A percentile compares a stretch with the other conserved stretches of the same genome.
Conservation (phyloP, 2,329 filamentous ascomycete species). For the Aspergillus puulaauensis region DNA sequence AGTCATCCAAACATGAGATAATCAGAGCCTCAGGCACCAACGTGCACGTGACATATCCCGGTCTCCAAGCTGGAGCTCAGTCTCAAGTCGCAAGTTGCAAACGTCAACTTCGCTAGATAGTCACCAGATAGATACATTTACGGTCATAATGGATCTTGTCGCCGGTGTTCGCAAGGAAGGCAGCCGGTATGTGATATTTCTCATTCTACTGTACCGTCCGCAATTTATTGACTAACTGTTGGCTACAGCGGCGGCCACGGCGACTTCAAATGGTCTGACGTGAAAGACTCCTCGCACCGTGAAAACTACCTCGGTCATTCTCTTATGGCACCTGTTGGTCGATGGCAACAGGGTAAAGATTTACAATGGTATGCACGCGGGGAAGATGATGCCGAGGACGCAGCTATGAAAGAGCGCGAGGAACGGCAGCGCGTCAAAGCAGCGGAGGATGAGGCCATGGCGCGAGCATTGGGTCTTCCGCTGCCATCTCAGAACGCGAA, state of each 20-base stretch:
- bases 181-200: slow-evolving; percentile 55
- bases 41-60: slow-evolving; percentile 22
- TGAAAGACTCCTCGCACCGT: slow-evolving; percentile 80
- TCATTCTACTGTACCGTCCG: neutral
- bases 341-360: slow-evolving; percentile 81
- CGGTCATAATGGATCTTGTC: slow-evolving; percentile 77
- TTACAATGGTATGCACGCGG: slow-evolving; percentile 65
- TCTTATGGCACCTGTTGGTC: slow-evolving; percentile 85
- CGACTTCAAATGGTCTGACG: slow-evolving; percentile 96
- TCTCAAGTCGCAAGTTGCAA: neutral
- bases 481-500: slow-evolving; percentile 66
- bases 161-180: slow-evolving; percentile 90
- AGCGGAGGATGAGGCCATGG: slow-evolving; percentile 88
- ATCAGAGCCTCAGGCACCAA: slow-evolving; percentile 17
- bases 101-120: neutral
- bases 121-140: neutral
- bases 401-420: slow-evolving; percentile 59
- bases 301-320: slow-evolving; percentile 91
- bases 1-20: slow-evolving; percentile 14
- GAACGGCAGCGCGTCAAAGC: slow-evolving; percentile 83
- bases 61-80: slow-evolving; percentile 4
- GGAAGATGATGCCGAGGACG: slow-evolving; percentile 51
- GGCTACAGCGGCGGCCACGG: slow-evolving; percentile 70
- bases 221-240: slow-evolving; percentile 10
- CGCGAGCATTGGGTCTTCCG: slow-evolving; percentile 76